phyloP scores from a whole-genome alignment of 371 early-diverging fungal species.

The Dinochytrium kinnereticum region DNA sequence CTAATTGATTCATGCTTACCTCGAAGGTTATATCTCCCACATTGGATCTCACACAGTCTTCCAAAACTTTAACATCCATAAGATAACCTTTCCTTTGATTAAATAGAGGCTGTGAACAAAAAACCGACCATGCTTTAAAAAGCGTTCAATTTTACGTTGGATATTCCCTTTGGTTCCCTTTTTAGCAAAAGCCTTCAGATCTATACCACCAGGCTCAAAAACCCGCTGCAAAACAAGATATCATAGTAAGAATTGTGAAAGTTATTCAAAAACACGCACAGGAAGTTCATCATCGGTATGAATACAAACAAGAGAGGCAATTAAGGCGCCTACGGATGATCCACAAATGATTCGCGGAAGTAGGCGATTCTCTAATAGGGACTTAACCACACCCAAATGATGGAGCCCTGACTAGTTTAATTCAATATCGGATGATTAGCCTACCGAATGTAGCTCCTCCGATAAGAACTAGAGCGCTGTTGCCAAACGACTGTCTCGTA shows the following conservation, averaged over 20 bases:
- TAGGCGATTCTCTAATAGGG: slow-evolving; percentile 66
- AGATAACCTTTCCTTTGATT: slow-evolving; percentile 17
- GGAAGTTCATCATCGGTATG: slow-evolving; percentile 76
- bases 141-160: slow-evolving; percentile 40
- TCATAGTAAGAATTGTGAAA: neutral
- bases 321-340: slow-evolving; percentile 83
- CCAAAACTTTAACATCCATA: slow-evolving; percentile 76
- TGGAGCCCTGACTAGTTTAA: slow-evolving; percentile 60
- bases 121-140: slow-evolving; percentile 60
- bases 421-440: slow-evolving; percentile 35
- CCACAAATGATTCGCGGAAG: slow-evolving; percentile 89
- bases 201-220: slow-evolving; percentile 53
- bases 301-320: slow-evolving; percentile 84
- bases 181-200: slow-evolving; percentile 56
- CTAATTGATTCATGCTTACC: slow-evolving; percentile 37
- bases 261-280: no score
- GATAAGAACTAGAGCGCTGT: slow-evolving; percentile 82
- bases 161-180: slow-evolving; percentile 43
- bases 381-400: slow-evolving; percentile 74
- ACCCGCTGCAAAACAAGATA: slow-evolving; percentile 33
- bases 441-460: slow-evolving; percentile 89
- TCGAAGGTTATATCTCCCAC: slow-evolving; percentile 83
- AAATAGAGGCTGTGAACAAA: neutral
- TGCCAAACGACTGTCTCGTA: slow-evolving; percentile 79
- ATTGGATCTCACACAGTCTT: slow-evolving; percentile 66